Evolutionary conservation across 345 rosid species (phyloP), one percentile per base, ranked within the genome.

Genomic region (Trapa bicornis): DNA sequence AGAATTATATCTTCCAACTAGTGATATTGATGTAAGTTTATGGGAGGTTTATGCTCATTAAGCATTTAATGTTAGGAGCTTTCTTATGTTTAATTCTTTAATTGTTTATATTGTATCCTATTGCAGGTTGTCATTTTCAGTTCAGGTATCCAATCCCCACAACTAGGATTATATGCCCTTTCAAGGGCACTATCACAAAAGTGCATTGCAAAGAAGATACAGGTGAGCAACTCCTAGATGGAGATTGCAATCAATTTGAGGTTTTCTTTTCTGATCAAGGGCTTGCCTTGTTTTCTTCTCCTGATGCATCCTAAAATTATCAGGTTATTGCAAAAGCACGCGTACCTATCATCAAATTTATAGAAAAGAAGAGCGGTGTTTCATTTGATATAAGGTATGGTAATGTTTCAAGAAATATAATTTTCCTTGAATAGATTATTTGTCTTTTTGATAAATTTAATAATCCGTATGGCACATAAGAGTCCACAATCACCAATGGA

Each of bases 321-420:
- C 75, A 91, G 97, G 97, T 94, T 65, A 90, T 94, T 74, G 96
- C 85, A 38, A 87, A 83, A 75, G 99, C 99, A 39, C 95, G 99
- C 38, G 95, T 94, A 60, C 99, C 99, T 16, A 94, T 94, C 71
- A 71, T 94, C 70, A 94, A 94, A 78, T 94, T 94, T 70, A 80
- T 91, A 15, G 97, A 94, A 77, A 94, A 82, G 84, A 85, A 73
- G 77, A 94, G 97, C 69, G 81, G 82, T 61, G 75, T 94, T 66
- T 60, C 97, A 13, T 94, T 91, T 71, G 99, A 90, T 75, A 67
- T 94, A 79, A 94, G 97, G 97, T 90, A 22, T 71, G 37, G 65
- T 62, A 67, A 68, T 47, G 61, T 15, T 50, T 15, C 29, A 5
- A 15, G 17, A 15, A 50, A 50, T 50, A 50, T 7, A 15, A 11